These are phyloP conservation scores for Lactarius sp. DNA, from an alignment of 768 basidiomycete genomes.

Conservation along the genomic window DNA sequence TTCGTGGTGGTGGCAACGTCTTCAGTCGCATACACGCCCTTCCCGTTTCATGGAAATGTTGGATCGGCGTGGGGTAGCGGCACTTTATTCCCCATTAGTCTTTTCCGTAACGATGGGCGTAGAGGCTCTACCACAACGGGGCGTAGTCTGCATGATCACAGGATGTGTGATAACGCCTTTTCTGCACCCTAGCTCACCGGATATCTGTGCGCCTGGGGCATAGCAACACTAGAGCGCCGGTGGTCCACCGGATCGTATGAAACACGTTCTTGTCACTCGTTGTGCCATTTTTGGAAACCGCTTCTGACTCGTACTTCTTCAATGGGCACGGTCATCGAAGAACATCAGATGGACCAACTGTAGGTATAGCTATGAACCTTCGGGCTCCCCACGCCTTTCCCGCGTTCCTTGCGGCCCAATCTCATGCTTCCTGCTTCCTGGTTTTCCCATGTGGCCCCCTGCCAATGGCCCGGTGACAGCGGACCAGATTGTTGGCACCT, in stretches of 20 bases:
- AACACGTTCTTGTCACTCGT: slow-evolving; percentile 5
- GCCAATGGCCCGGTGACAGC: slow-evolving; percentile 1
- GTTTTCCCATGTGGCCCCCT: not conserved
- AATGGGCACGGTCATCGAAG: not conserved
- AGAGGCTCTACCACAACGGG: not conserved
- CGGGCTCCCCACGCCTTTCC: not conserved
- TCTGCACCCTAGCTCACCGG: slow-evolving; percentile 7
- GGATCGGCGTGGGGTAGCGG: not conserved
- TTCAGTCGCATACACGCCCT: not conserved
- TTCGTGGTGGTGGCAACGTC: slow-evolving; percentile 5
- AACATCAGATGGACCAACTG: slow-evolving; percentile 12
- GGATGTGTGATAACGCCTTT: slow-evolving; percentile 9
- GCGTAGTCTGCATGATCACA: not conserved
- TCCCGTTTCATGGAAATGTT: not conserved
- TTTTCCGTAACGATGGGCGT: not conserved
- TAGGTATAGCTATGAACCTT: not conserved
- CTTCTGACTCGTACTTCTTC: slow-evolving; percentile 7
- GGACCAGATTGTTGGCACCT: not conserved
- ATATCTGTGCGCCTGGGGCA: slow-evolving; percentile 17
- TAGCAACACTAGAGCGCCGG: slow-evolving; percentile 24
- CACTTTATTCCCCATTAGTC: not conserved
- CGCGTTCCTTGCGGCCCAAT: not conserved
- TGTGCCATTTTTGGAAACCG: not conserved
- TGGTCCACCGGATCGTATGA: slow-evolving; percentile 10
- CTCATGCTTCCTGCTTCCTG: not conserved